Evolutionary conservation across 345 rosid species (phyloP).

Genomic region (Eutrema yunnanense): DNA sequence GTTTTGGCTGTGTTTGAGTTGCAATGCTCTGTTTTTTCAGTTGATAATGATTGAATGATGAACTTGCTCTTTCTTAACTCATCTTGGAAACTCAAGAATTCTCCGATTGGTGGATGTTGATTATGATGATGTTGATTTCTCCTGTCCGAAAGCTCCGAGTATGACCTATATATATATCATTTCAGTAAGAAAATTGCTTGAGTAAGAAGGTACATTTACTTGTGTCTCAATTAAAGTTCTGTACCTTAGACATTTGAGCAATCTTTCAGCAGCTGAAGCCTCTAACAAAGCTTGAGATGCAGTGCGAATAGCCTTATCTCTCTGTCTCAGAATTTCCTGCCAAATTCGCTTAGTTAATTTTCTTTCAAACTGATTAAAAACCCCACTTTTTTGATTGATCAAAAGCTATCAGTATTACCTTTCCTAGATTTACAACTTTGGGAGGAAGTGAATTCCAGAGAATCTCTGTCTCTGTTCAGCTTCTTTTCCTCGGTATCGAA

Average conservation of each 20-base stretch:
- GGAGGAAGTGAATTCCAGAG: constrained; percentile 57
- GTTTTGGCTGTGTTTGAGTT: constrained; percentile 23
- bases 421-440: constrained; percentile 47
- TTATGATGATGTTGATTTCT: constrained; percentile 25
- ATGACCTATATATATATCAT: constrained; percentile 34
- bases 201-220: neutral
- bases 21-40: constrained; percentile 6
- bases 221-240: neutral
- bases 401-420: constrained; percentile 31
- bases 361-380: neutral
- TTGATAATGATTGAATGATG: constrained; percentile 39
- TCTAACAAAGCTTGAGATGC: constrained; percentile 59
- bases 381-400: neutral
- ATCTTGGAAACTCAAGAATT: constrained; percentile 51
- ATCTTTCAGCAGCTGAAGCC: constrained; percentile 60
- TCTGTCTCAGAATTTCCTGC: constrained; percentile 51
- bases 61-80: constrained; percentile 40
- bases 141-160: constrained; percentile 49
- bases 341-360: neutral
- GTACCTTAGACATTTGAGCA: constrained; percentile 65
- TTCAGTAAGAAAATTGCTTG: neutral
- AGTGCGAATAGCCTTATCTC: constrained; percentile 49
- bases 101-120: constrained; percentile 39
- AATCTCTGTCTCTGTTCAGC: constrained; percentile 31
- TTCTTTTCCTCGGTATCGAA: constrained; percentile 24